Evolutionary conservation across 208 protist species (phyloP), one percentile per base, ranked within the genome.

Genomic region (Tritrichomonas musculus): DNA sequence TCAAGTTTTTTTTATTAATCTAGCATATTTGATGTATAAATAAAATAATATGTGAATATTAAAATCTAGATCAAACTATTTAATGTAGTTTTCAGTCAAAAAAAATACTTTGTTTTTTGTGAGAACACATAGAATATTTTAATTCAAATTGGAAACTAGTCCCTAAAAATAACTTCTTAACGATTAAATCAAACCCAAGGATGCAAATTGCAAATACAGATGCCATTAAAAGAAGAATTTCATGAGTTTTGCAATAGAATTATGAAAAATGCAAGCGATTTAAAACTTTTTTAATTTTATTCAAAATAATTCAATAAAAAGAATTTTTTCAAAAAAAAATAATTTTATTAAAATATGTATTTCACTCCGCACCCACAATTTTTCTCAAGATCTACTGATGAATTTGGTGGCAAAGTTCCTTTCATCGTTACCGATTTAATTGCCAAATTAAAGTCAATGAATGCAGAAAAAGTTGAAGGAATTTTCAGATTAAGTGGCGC

Each of bases 401-500:
- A 44, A 27, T 88, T 53, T 39, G 41, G 47, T 4, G 77, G 77
- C 33, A 88, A 88, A 30, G 57, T 88, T 14, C 77, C 77, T 17
- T 88, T 88, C 47, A 57, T 88, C 25, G 77, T 88, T 27, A 41
- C 77, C 25, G 77, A 88, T 17, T 27, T 88, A 0, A 88, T 88
- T 17, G 77, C 13, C 0, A 57, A 8, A 39, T 20, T 88, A 8
- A 53, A 39, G 30, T 2, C 53, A 33, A 41, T 88, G 9, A 30
- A 47, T 27, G 77, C 77, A 20, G 77, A 53, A 36, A 53, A 39
- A 0, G 41, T 88, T 60, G 77, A 88, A 88, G 77, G 77, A n/a
- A 47, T 88, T 88, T 88, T 88, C 27, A 3, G 77, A 57, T 60
- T 88, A 57, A 88, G 47, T 57, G 77, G 77, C 17, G n/a, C 77